Base-by-base conservation (phyloP, 2,329 filamentous ascomycete species). In the Trichoderma aggressivum region DNA sequence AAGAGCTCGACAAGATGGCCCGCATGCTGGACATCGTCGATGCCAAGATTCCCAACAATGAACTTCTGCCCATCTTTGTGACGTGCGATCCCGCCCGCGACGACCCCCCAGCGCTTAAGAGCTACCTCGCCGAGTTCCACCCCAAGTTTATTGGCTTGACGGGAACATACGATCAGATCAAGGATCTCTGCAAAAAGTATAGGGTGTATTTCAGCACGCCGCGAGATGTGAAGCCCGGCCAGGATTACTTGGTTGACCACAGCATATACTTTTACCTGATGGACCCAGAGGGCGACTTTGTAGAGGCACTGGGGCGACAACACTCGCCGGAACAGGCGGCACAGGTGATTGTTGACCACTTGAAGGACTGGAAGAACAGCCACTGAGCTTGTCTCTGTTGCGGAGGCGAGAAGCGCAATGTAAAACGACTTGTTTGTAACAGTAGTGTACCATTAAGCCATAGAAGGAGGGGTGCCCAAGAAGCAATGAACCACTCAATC, bases 181-280 rank as follows among this genome's bases (percentile, higher is more conserved):
- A 97, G 86, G 87, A 91, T 74, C 90, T 97, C 70, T 99, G 96
- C 86, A 98, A 97, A 85, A 91, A 91, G 75, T 99, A 98, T 82
- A 88, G 96, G 24, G 96, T 99, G 69, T 99, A 99, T 84, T 99
- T 99, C 78, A 96, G 92, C 79, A 99, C 96, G 61, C 96, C 96
- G 39, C 86, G 89, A 76, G 88, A 94, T 74, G 93, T 98, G 70
- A 92, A 94, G 85, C 92, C 94, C 1, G 96, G 95, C 1, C 92
- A 98, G 85, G 96, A 99, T 82, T 99, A 99, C 80, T 82, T 99
- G 76, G 96, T 99, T 14, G 96, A 99, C 81, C 96, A 99, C 84
- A 98, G 94, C 81, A 99, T 99, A 76, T 99, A 99, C 86, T 99
- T 99, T 78, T 99, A 99, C 82, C 84, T 99, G 75, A 99, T 99